Conservation (phyloP, 495 filamentous ascomycete species). For the Barbatosphaeria neglecta region DNA sequence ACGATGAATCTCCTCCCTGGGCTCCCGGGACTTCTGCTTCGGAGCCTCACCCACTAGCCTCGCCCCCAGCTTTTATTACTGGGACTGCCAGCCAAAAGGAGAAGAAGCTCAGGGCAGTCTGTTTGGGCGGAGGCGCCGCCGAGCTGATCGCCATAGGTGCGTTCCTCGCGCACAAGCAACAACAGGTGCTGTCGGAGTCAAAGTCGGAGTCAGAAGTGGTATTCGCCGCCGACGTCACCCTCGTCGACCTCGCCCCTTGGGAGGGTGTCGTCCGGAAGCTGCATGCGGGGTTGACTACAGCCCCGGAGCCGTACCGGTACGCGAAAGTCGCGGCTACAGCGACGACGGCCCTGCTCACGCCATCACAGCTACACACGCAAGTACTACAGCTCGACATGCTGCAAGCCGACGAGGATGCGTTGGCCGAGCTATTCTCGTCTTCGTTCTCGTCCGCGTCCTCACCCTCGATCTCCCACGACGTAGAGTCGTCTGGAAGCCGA, state of each 20-base stretch:
- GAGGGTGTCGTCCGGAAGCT: slow-evolving; percentile 45
- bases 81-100: too few species aligned
- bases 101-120: slow-evolving; percentile 45
- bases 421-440: slow-evolving; percentile 32
- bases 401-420: slow-evolving; percentile 22
- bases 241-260: slow-evolving; percentile 79
- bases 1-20: neutral
- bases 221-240: slow-evolving; percentile 34
- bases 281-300: slow-evolving; percentile 25
- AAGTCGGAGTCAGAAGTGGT: neutral
- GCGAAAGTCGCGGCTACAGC: slow-evolving; percentile 39
- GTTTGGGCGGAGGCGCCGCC: slow-evolving; percentile 79
- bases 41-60: neutral
- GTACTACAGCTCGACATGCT: slow-evolving; percentile 60
- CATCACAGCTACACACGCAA: slow-evolving; percentile 22
- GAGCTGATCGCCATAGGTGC: slow-evolving; percentile 70
- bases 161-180: slow-evolving; percentile 43
- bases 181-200: too few species aligned
- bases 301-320: slow-evolving; percentile 41
- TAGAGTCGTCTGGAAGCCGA: too few species aligned
- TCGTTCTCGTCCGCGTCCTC: too few species aligned
- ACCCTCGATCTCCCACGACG: too few species aligned
- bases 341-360: slow-evolving; percentile 28
- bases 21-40: neutral
- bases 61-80: too few species aligned